Conservation (phyloP, 108 stramenopile genomes). For the Mediolabrus comicus region DNA sequence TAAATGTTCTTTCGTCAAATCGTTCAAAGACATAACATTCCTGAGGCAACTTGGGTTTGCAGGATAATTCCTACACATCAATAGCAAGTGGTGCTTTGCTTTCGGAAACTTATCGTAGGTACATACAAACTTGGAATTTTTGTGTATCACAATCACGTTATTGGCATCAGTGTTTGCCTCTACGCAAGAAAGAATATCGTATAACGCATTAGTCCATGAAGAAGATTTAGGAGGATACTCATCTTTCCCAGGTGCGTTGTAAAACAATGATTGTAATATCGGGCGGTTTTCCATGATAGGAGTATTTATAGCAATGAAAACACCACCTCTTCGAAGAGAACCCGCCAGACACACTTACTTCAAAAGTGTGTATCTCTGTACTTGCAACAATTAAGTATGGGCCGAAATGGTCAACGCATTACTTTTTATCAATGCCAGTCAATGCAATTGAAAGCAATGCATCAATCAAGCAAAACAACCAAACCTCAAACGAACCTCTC, state of each 20-base stretch:
- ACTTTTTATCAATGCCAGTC: too few species aligned
- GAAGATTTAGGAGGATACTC: constrained; percentile 13
- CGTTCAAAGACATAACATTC: constrained; percentile 11
- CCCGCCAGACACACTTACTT: too few species aligned
- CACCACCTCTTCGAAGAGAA: too few species aligned
- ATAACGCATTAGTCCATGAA: constrained; percentile 12
- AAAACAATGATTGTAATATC: too few species aligned
- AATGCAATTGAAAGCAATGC: too few species aligned
- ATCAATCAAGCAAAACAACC: too few species aligned
- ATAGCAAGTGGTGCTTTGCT: constrained; percentile 29
- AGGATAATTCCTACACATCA: constrained; percentile 6
- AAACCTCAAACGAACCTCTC: too few species aligned
- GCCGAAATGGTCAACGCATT: too few species aligned
- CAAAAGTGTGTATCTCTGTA: too few species aligned
- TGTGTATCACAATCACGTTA: constrained; percentile 20
- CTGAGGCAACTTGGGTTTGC: neutral
- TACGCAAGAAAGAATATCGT: constrained; percentile 7
- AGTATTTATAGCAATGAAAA: too few species aligned
- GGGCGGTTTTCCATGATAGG: too few species aligned
- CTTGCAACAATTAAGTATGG: too few species aligned
- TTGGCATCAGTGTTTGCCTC: neutral
- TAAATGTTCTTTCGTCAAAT: constrained; percentile 28
- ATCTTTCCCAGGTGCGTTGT: constrained; percentile 9
- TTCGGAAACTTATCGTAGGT: constrained; percentile 37
- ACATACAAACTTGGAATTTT: constrained; percentile 22